Conservation (phyloP, 345 rosid genomes). For the Hypericum perforatum region DNA sequence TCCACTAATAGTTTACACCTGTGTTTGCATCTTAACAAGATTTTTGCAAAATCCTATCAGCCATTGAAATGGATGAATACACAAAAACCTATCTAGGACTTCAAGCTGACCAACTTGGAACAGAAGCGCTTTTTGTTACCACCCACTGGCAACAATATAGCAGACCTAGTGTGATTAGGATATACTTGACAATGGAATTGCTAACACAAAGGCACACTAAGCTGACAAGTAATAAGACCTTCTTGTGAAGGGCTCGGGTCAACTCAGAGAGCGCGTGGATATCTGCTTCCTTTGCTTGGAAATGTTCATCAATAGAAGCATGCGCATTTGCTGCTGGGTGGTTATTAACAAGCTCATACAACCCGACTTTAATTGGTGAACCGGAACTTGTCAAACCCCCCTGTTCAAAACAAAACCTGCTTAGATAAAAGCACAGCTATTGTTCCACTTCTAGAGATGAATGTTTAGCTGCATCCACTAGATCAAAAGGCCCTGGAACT, state of each 20-base stretch:
- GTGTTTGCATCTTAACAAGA: too few relatives aligned
- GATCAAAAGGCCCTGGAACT: background rate
- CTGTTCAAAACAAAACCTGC: conserved; percentile 22
- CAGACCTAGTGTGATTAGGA: too few relatives aligned
- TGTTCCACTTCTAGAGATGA: background rate
- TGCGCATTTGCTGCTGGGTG: conserved; percentile 17
- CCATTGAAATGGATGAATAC: too few relatives aligned
- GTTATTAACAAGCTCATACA: conserved; percentile 22
- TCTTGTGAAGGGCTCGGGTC: conserved; percentile 24
- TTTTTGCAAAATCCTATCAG: too few relatives aligned
- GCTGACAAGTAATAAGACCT: conserved; percentile 16
- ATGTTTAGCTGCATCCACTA: background rate
- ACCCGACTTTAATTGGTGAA: conserved; percentile 31
- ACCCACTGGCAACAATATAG: too few relatives aligned
- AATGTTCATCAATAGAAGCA: conserved; percentile 13
- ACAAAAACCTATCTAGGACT: too few relatives aligned
- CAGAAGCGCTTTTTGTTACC: too few relatives aligned
- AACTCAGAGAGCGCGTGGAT: conserved; percentile 22
- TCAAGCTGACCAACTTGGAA: too few relatives aligned
- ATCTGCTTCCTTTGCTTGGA: conserved; percentile 27
- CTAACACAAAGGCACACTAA: background rate
- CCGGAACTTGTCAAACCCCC: conserved; percentile 30
- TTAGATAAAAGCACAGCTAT: background rate
- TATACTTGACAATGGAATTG: too few relatives aligned
- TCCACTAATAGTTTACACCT: too few relatives aligned